phyloP scores from a whole-genome alignment of 371 early-diverging fungal genomes.

The Fennellomyces sp. region DNA sequence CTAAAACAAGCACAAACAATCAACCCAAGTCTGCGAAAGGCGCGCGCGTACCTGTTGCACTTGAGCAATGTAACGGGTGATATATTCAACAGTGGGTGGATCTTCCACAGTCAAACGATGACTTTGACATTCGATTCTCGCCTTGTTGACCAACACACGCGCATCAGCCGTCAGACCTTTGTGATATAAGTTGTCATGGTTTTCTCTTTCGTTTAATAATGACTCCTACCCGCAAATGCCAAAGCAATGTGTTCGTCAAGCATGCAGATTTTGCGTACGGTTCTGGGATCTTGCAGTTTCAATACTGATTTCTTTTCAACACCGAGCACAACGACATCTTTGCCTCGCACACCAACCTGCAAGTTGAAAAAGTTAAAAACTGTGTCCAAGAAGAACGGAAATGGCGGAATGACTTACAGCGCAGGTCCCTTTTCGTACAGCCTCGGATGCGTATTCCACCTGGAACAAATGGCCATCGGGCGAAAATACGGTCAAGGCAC shows the following conservation, averaged over 20 bases:
- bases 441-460: conserved; percentile 99
- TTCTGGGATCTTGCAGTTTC: conserved; percentile 97
- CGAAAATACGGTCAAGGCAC: conserved; percentile 98
- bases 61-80: conserved; percentile 96
- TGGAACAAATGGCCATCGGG: conserved; percentile 99
- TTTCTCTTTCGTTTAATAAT: background rate
- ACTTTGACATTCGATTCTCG: conserved; percentile 97
- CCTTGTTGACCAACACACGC: conserved; percentile 95
- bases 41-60: conserved; percentile 97
- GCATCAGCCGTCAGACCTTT: conserved; percentile 96
- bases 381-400: background rate
- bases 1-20: too few species aligned
- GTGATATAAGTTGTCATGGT: background rate
- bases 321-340: conserved; percentile 91
- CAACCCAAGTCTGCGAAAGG: too few species aligned
- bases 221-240: conserved; percentile 89
- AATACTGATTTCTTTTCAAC: conserved; percentile 97
- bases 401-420: conserved; percentile 68
- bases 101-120: conserved; percentile 97
- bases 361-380: background rate
- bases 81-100: conserved; percentile 97
- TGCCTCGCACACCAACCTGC: conserved; percentile 97
- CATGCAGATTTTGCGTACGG: conserved; percentile 95
- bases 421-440: conserved; percentile 97
- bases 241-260: conserved; percentile 97